Base-by-base conservation (phyloP, 345 rosid species). In the Gossypium rotundifolium region DNA sequence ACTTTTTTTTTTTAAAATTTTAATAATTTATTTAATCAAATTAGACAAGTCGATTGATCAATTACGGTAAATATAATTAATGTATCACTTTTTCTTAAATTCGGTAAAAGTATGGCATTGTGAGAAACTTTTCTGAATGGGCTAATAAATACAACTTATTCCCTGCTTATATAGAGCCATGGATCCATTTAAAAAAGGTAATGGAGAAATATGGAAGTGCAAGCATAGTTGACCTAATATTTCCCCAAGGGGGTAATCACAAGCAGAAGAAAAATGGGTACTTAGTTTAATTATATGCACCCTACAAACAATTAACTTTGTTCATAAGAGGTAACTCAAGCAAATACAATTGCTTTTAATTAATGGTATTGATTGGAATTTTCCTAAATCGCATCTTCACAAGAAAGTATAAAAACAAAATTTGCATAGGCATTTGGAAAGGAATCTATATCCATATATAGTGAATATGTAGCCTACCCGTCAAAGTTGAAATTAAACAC, bases 321-420 rank as follows among this genome's bases (percentile, higher is more conserved):
- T 64, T 40, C 27, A 64, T 2, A 64, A 64, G 25, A n/a, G 69
- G 69, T 64, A 64, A 40, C 9, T 17, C 23, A 64, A 0, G 69
- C 25, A 64, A 64, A 38, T 64, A 17, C 17, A 64, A 40, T n/a
- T 40, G 25, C 3, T 22, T 69, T 69, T 1, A 49, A 69, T 49
- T 25, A 69, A 27, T 9, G 27, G 57, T 53, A 51, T 69, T 49
- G 25, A 51, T 51, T 69, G 45, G 51, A 69, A 49, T 46, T 69
- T 69, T 23, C 72, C 44, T 27, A 49, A 69, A 49, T 49, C 4
- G 38, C 62, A 53, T 70, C 73, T 53, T 53, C 73, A 70, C 73
- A 60, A 29, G 33, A 66, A 66, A 45, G 17, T 49, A n/a, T 18
- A 45, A 33, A 33, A 33, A 33, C 18, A 25, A 67, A 46, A 22